Evolutionary conservation across 1,139 yeast genomes (phyloP).

Genomic region (Nakaseomyces bracarensis): DNA sequence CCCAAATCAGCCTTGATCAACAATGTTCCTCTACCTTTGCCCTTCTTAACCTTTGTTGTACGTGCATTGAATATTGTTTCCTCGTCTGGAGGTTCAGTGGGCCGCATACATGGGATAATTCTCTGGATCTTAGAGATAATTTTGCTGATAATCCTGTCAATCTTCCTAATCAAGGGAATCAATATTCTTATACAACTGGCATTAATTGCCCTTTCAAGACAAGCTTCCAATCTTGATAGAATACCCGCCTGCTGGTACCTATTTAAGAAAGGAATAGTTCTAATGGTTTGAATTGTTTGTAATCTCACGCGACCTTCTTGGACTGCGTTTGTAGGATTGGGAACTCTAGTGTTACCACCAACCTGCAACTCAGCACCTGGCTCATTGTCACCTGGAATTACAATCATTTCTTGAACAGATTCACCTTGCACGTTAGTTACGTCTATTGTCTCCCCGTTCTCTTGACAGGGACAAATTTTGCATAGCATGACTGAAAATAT

Average conservation of each 20-base stretch:
- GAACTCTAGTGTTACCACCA: neutral
- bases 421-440: neutral
- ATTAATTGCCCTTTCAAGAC: neutral
- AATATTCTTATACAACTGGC: neutral
- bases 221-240: neutral
- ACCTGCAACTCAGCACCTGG: neutral
- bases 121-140: neutral
- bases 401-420: neutral
- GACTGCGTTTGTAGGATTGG: neutral
- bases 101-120: neutral
- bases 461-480: neutral
- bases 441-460: neutral
- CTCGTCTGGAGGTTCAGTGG: neutral
- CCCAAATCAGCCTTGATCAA: neutral
- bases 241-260: neutral
- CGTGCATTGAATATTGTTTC: neutral
- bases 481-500: conserved; percentile 1
- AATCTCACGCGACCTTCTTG: neutral
- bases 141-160: neutral
- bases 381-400: neutral
- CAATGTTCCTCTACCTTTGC: neutral
- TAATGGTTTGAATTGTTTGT: neutral
- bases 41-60: neutral
- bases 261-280: neutral
- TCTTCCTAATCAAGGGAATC: neutral